Evolutionary conservation across 2,329 filamentous ascomycete genomes (phyloP).

Genomic region (Metarhizium humberi): DNA sequence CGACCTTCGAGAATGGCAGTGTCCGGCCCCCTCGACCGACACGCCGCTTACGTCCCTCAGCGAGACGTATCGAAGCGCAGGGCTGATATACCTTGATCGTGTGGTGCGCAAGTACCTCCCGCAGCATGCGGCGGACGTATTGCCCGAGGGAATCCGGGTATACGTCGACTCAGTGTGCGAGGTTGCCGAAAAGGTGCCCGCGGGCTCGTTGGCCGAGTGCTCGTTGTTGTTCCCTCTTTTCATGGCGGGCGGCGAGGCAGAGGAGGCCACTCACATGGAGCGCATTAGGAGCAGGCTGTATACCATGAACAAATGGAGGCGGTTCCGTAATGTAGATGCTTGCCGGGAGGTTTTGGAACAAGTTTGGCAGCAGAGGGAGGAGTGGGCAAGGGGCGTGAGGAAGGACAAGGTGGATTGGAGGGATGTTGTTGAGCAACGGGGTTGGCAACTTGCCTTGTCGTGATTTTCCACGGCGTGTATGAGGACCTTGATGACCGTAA

Average conservation of each 20-base stretch:
- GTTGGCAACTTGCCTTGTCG: conserved; percentile 7
- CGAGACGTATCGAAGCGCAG: too few species aligned
- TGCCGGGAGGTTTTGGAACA: conserved; percentile 5
- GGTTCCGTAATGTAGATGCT: conserved; percentile 6
- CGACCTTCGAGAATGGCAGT: too few species aligned
- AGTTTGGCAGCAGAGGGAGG: conserved; percentile 1
- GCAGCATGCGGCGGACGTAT: too few species aligned
- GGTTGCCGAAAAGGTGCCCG: too few species aligned
- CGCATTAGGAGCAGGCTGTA: conserved; percentile 1
- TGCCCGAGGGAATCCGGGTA: too few species aligned
- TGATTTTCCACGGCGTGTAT: background rate
- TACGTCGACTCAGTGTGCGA: too few species aligned
- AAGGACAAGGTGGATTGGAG: conserved; percentile 2
- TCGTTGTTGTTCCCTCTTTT: conserved; percentile 10
- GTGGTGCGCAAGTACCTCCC: too few species aligned
- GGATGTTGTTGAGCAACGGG: conserved; percentile 4
- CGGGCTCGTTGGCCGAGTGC: background rate
- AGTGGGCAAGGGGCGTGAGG: background rate
- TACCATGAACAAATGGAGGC: conserved; percentile 3
- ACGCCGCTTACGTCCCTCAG: too few species aligned
- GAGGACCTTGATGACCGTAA: background rate
- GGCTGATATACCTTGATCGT: too few species aligned
- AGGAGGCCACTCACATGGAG: conserved; percentile 4
- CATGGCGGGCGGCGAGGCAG: conserved; percentile 9
- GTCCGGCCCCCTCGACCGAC: too few species aligned